Conservation (phyloP, 192 early-diverging fungal species). For the Podila epicladia region DNA sequence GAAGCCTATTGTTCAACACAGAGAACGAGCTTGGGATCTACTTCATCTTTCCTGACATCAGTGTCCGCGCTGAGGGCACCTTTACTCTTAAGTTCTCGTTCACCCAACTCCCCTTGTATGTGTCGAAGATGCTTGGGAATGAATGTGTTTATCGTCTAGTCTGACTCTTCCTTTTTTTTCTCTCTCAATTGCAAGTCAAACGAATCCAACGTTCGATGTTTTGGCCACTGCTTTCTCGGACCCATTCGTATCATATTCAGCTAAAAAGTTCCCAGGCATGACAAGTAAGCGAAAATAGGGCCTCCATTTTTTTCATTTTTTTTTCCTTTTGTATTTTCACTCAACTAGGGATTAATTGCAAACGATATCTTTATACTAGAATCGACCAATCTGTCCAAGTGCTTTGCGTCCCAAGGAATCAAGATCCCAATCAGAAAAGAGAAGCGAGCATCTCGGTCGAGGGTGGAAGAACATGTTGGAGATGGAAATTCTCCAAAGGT, state of each 20-base stretch:
- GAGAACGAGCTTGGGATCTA: constrained; percentile 75
- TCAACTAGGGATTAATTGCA: background rate
- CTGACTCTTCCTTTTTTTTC: constrained; percentile 9
- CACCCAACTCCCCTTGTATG: constrained; percentile 66
- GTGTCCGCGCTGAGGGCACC: constrained; percentile 77
- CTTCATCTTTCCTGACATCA: constrained; percentile 85
- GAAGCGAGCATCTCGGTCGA: constrained; percentile 56
- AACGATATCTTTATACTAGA: constrained; percentile 52
- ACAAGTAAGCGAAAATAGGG: constrained; percentile 48
- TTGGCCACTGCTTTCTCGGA: constrained; percentile 67
- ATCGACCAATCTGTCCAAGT: constrained; percentile 77
- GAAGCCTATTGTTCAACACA: constrained; percentile 71
- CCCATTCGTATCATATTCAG: constrained; percentile 76
- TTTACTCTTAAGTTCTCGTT: constrained; percentile 80
- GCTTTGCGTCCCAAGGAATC: constrained; percentile 79
- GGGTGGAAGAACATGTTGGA: constrained; percentile 2
- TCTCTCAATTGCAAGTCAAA: background rate
- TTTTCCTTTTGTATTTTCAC: background rate
- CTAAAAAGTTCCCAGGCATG: constrained; percentile 85
- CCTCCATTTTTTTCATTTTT: background rate
- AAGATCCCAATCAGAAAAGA: constrained; percentile 82
- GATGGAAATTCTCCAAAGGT: constrained; percentile 6
- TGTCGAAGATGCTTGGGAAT: constrained; percentile 7
- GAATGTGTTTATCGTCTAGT: background rate
- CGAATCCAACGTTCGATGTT: constrained; percentile 18